phyloP scores from a whole-genome alignment of 2,329 filamentous ascomycete genomes.

The Daldinia sp. region DNA sequence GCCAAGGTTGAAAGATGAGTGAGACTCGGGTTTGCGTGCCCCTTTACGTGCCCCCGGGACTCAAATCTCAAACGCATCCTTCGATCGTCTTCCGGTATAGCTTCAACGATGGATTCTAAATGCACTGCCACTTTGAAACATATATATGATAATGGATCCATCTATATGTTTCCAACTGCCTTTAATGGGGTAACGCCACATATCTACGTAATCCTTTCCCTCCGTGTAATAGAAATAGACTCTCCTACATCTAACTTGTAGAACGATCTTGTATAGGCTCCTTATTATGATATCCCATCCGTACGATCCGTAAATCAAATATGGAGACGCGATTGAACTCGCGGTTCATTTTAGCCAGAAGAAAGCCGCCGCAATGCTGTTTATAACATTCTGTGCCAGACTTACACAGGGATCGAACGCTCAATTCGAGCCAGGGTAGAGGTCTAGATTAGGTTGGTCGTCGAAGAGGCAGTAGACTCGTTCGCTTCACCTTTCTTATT shows the following conservation, averaged over 20 bases:
- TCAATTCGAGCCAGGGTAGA: slow-evolving; percentile 28
- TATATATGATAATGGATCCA: slow-evolving; percentile 7
- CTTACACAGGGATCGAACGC: slow-evolving; percentile 7
- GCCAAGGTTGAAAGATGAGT: background rate
- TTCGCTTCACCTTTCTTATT: slow-evolving; percentile 18
- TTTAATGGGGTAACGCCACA: background rate
- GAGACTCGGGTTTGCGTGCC: slow-evolving; percentile 1
- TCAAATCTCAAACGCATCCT: slow-evolving; percentile 35
- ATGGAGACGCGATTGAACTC: slow-evolving; percentile 2
- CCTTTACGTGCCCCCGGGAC: background rate
- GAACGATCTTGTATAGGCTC: slow-evolving; percentile 4
- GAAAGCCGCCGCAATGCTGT: background rate
- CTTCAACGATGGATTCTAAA: slow-evolving; percentile 18
- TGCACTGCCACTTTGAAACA: slow-evolving; percentile 20
- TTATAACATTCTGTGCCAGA: slow-evolving; percentile 7
- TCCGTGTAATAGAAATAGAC: slow-evolving; percentile 27
- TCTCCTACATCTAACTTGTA: slow-evolving; percentile 19
- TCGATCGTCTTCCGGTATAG: slow-evolving; percentile 14
- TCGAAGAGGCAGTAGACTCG: background rate
- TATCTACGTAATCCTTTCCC: slow-evolving; percentile 29
- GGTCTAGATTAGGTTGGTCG: slow-evolving; percentile 34
- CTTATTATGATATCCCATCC: slow-evolving; percentile 6
- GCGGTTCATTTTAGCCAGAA: slow-evolving; percentile 2
- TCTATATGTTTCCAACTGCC: slow-evolving; percentile 13
- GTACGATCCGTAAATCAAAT: slow-evolving; percentile 7